phyloP scores from a whole-genome alignment of 345 rosid genomes.

The Acer negundo region DNA sequence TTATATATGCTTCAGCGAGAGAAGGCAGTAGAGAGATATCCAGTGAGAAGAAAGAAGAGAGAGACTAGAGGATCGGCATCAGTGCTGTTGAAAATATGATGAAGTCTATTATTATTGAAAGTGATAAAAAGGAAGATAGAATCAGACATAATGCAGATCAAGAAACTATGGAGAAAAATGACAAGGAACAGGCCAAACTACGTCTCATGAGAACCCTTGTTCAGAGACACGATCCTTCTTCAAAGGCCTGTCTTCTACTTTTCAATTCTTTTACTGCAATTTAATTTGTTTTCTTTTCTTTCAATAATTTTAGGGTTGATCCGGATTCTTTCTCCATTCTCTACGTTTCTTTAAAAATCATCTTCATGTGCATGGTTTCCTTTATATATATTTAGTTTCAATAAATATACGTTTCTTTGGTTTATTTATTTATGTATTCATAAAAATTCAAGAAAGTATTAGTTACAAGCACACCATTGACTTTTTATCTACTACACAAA shows the following conservation, averaged over 20 bases:
- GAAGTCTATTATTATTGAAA: neutral
- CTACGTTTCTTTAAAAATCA: no score
- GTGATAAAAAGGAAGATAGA: neutral
- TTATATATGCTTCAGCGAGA: no score
- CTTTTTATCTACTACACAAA: no score
- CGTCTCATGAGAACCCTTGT: constrained; percentile 34
- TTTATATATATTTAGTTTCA: no score
- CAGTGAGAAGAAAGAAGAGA: neutral
- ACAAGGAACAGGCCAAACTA: constrained; percentile 25
- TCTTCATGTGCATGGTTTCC: no score
- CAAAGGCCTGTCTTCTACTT: constrained; percentile 29
- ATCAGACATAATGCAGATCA: neutral
- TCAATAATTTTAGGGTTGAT: neutral
- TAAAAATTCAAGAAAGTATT: no score
- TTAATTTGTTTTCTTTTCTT: neutral
- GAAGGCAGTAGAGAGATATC: neutral
- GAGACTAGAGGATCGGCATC: neutral
- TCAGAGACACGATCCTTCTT: constrained; percentile 39
- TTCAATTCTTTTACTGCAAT: neutral
- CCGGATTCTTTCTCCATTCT: neutral
- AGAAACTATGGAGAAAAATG: constrained; percentile 1
- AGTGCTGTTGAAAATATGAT: neutral
- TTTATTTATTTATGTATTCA: no score
- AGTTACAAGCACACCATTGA: no score
- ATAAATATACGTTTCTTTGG: no score